Conservation (phyloP, 164 flowering plant species). For the Chimonanthus salicifolius region DNA sequence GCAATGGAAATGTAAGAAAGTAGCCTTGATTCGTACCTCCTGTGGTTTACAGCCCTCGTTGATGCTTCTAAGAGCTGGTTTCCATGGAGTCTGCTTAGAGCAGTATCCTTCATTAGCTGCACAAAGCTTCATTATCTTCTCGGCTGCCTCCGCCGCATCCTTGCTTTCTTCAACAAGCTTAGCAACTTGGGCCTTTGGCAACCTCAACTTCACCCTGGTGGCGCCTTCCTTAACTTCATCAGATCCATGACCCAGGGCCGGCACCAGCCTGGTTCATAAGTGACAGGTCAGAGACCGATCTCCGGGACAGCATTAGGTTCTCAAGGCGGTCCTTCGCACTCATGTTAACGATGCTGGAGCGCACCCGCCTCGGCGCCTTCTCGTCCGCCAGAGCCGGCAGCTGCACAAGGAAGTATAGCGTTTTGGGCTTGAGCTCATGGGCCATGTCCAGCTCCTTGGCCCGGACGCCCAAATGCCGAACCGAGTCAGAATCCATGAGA, state of each 20-base stretch:
- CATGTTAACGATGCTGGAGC: conserved; percentile 41
- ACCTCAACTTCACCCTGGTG: conserved; percentile 10
- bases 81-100: conserved; percentile 1
- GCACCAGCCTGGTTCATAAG: conserved; percentile 6
- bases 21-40: not conserved
- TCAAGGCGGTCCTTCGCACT: conserved; percentile 57
- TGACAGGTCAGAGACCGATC: conserved; percentile 39
- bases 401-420: conserved; percentile 45
- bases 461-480: conserved; percentile 41
- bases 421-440: conserved; percentile 34
- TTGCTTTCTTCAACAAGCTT: conserved; percentile 52
- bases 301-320: conserved; percentile 35
- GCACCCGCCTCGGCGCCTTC: conserved; percentile 24
- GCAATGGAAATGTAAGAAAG: not conserved
- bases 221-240: conserved; percentile 7
- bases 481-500: conserved; percentile 41
- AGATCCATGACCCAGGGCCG: not conserved
- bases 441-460: conserved; percentile 44
- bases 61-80: conserved; percentile 14
- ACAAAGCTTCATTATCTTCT: conserved; percentile 58
- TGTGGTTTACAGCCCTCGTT: conserved; percentile 10
- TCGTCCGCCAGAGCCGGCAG: conserved; percentile 30
- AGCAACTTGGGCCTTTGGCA: conserved; percentile 49
- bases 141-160: conserved; percentile 57
- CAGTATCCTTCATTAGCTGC: not conserved